Percentiles rank a stretch among this genome's conserved stretches.
These are phyloP conservation scores for Clonostachys rhizophaga DNA, from an alignment of 2,329 filamentous ascomycete species.

Conservation along the genomic window DNA sequence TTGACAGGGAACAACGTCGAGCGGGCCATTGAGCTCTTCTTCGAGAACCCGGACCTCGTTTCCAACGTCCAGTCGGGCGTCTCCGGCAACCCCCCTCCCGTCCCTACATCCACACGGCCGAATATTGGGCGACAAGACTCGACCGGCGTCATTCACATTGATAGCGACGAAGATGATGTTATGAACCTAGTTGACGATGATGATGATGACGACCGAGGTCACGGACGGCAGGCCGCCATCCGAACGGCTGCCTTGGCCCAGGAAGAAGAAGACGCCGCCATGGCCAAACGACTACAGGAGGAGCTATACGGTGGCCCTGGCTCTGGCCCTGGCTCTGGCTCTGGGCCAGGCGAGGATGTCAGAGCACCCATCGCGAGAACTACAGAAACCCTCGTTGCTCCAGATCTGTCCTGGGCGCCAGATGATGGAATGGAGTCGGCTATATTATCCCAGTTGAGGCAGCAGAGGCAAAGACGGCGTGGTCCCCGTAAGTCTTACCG, in stretches of 20 bases:
- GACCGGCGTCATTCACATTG: conserved; percentile 59
- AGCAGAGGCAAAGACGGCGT: no score
- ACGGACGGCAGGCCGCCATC: conserved; percentile 29
- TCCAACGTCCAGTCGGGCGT: conserved; percentile 20
- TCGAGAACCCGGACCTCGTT: conserved; percentile 75
- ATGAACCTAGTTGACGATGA: conserved; percentile 30
- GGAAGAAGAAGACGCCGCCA: conserved; percentile 86
- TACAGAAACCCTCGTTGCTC: conserved; percentile 85
- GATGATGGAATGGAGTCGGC: conserved; percentile 54
- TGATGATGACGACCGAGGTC: conserved; percentile 27
- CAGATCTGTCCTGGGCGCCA: conserved; percentile 37
- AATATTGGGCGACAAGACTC: conserved; percentile 24
- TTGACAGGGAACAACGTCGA: conserved; percentile 81
- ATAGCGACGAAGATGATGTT: conserved; percentile 61
- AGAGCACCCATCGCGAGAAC: conserved; percentile 88
- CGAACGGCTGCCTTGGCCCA: conserved; percentile 41
- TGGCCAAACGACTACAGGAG: conserved; percentile 87
- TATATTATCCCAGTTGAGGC: conserved; percentile 61
- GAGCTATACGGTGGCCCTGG: conserved; percentile 66
- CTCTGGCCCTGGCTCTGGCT: conserved; percentile 32
- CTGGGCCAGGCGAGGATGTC: conserved; percentile 52
- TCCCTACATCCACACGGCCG: conserved; percentile 13
- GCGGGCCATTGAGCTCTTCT: conserved; percentile 86
- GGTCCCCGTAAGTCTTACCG: no score
- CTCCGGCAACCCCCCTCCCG: conserved; percentile 20